Evolutionary conservation across 208 protist genomes (phyloP).

Genomic region (Tetramitus jugosus): DNA sequence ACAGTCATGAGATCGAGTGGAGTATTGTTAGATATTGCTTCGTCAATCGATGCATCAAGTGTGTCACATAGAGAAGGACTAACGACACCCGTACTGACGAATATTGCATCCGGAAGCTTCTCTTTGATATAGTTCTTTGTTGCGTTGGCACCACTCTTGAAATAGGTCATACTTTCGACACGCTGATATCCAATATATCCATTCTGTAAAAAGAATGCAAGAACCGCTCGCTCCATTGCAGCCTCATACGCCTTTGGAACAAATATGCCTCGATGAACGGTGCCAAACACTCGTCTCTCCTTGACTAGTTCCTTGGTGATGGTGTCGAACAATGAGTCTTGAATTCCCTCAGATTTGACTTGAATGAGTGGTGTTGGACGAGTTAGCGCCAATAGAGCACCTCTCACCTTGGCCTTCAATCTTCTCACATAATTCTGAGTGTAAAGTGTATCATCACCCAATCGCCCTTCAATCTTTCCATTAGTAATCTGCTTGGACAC

Average conservation of each 20-base stretch:
- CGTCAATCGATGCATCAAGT: background rate
- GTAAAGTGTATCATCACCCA: background rate
- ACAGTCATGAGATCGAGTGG: background rate
- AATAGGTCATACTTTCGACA: background rate
- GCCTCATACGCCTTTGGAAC: background rate
- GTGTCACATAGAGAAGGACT: background rate
- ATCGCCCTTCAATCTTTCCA: background rate
- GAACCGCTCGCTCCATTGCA: background rate
- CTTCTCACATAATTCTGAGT: background rate
- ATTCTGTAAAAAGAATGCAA: background rate
- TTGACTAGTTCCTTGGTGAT: background rate
- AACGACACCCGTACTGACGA: background rate
- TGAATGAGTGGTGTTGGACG: background rate
- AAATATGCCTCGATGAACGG: background rate
- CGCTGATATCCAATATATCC: background rate
- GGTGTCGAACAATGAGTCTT: background rate
- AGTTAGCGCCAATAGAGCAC: background rate
- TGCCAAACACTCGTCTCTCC: background rate
- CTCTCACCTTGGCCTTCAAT: background rate
- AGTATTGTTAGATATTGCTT: background rate
- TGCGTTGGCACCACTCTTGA: background rate
- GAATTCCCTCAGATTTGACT: background rate
- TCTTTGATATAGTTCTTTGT: background rate
- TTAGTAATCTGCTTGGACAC: background rate
- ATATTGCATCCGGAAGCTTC: background rate